A percentile compares a stretch with the other conserved stretches of the same genome.
These are phyloP conservation scores for Populus hybrid DNA, from an alignment of 441 rosid species.

Conservation along the genomic window DNA sequence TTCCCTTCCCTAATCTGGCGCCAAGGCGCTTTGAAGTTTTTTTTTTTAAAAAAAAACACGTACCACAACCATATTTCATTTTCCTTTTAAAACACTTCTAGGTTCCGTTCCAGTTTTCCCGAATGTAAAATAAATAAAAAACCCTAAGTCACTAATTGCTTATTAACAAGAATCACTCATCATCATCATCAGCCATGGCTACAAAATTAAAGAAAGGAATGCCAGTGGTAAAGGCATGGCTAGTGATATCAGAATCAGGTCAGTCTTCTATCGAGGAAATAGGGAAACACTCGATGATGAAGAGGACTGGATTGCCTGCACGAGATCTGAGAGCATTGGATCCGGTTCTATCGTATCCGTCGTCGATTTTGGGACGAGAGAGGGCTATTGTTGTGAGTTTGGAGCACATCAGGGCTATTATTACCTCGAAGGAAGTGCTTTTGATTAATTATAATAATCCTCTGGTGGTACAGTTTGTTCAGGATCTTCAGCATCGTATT, in stretches of 20 bases:
- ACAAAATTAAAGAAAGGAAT: neutral
- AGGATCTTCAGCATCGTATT: conserved; percentile 37
- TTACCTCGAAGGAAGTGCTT: conserved; percentile 46
- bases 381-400: conserved; percentile 46
- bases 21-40: neutral
- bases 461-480: conserved; percentile 36
- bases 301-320: conserved; percentile 48
- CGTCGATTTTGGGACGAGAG: conserved; percentile 51
- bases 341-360: conserved; percentile 49
- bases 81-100: neutral
- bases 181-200: neutral
- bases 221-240: conserved; percentile 36
- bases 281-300: conserved; percentile 47
- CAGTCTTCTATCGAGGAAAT: conserved; percentile 35
- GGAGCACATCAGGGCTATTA: conserved; percentile 51
- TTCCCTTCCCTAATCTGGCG: neutral
- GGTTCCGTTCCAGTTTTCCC: neutral
- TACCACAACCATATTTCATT: neutral
- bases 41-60: too few species aligned
- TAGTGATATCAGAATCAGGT: conserved; percentile 35
- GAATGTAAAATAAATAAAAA: neutral
- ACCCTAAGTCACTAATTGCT: neutral
- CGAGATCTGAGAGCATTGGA: conserved; percentile 48
- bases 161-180: neutral
- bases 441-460: conserved; percentile 44